phyloP scores from a whole-genome alignment of 2,329 filamentous ascomycete genomes.

The Alternaria infectoria region DNA sequence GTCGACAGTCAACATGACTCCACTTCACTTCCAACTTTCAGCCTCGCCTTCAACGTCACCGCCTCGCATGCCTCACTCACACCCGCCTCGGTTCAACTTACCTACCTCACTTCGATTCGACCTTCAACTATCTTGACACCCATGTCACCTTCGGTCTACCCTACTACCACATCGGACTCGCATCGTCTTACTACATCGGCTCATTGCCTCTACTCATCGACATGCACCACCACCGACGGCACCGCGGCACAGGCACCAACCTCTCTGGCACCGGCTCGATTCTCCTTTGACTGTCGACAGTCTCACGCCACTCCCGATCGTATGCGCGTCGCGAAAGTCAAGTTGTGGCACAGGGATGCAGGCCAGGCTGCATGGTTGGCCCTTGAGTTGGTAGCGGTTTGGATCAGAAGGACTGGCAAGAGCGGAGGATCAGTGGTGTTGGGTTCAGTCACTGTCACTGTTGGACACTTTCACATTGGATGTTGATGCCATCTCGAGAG shows the following conservation, averaged over 20 bases:
- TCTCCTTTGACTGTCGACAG: background rate
- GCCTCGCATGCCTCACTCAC: background rate
- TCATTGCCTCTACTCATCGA: background rate
- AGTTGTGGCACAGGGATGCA: slow-evolving; percentile 4
- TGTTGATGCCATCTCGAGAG: background rate
- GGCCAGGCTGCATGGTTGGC: background rate
- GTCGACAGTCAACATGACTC: background rate
- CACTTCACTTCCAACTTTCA: background rate
- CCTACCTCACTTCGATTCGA: background rate
- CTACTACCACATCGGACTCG: background rate
- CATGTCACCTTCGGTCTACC: background rate
- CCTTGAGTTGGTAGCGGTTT: slow-evolving; percentile 6
- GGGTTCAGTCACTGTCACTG: background rate
- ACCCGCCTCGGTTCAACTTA: background rate
- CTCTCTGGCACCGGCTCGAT: background rate
- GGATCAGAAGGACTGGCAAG: slow-evolving; percentile 6
- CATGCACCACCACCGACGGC: background rate
- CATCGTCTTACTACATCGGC: background rate
- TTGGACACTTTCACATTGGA: background rate
- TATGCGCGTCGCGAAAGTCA: background rate
- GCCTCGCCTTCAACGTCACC: background rate
- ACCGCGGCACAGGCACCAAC: background rate
- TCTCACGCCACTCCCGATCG: background rate
- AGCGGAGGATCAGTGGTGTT: slow-evolving; percentile 1
- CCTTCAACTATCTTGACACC: background rate